These are phyloP conservation scores for Malus hybrid DNA, from an alignment of 331 rosid genomes.

Conservation along the genomic window DNA sequence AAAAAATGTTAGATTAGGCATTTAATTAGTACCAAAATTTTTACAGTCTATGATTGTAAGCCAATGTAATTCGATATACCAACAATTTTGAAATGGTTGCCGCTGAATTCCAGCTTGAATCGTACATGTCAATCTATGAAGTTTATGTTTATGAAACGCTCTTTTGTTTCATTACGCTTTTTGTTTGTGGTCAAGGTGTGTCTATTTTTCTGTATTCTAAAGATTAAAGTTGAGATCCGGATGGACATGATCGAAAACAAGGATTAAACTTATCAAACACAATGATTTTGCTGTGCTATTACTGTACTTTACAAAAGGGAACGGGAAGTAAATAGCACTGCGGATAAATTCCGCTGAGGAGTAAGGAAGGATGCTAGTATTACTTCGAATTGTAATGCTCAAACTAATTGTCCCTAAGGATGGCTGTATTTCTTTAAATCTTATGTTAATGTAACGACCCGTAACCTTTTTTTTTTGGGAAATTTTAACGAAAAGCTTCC, in stretches of 20 bases:
- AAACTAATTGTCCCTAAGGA: neutral
- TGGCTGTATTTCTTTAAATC: neutral
- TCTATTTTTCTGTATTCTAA: neutral
- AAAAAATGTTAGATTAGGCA: no score
- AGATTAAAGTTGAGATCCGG: neutral
- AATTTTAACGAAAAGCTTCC: no score
- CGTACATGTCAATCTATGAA: neutral
- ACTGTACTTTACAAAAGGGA: neutral
- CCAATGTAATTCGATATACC: neutral
- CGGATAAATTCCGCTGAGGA: neutral
- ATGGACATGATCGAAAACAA: neutral
- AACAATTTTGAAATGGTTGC: neutral
- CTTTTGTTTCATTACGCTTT: neutral
- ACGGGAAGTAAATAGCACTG: neutral
- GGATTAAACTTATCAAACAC: neutral
- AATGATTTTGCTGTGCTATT: neutral
- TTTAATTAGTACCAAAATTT: no score
- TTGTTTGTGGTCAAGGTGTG: neutral
- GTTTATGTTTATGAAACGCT: neutral
- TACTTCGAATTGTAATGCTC: neutral
- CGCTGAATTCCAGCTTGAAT: neutral
- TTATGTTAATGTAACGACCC: neutral
- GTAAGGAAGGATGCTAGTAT: neutral
- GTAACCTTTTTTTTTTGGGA: no score
- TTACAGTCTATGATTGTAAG: no score